Conservation (phyloP, 192 early-diverging fungal species). For the Umbelopsis ramanniana region DNA sequence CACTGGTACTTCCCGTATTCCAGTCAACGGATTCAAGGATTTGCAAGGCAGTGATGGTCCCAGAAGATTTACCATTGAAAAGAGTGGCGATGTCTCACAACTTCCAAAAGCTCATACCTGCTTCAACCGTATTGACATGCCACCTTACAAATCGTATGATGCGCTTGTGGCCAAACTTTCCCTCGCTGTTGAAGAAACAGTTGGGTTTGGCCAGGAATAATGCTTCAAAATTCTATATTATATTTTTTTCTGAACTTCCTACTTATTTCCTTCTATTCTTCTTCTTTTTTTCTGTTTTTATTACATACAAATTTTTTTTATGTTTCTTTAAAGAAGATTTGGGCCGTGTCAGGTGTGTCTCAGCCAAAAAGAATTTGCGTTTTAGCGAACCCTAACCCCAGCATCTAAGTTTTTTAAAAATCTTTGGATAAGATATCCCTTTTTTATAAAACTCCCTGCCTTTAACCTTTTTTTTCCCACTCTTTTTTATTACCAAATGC, state of each 20-base stretch:
- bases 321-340: too few relatives aligned
- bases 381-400: too few relatives aligned
- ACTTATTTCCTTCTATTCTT: neutral
- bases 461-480: neutral
- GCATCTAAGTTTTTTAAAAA: too few relatives aligned
- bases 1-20: constrained; percentile 94
- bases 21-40: constrained; percentile 97
- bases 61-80: constrained; percentile 91
- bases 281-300: too few relatives aligned
- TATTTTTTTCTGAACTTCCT: neutral
- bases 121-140: constrained; percentile 96
- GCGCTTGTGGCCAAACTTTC: constrained; percentile 44
- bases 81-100: constrained; percentile 79
- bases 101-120: constrained; percentile 90
- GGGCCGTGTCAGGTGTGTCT: too few relatives aligned
- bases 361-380: too few relatives aligned
- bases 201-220: constrained; percentile 87
- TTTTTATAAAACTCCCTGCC: too few relatives aligned
- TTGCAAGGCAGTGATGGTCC: constrained; percentile 95
- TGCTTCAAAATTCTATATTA: too few relatives aligned
- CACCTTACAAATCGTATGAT: constrained; percentile 84
- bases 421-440: neutral
- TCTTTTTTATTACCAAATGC: neutral
- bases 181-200: constrained; percentile 93
- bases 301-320: too few relatives aligned